Evolutionary conservation across 2,329 filamentous ascomycete species (phyloP), one percentile per base, ranked within the genome.

Genomic region (Aureobasidium mangrovei): DNA sequence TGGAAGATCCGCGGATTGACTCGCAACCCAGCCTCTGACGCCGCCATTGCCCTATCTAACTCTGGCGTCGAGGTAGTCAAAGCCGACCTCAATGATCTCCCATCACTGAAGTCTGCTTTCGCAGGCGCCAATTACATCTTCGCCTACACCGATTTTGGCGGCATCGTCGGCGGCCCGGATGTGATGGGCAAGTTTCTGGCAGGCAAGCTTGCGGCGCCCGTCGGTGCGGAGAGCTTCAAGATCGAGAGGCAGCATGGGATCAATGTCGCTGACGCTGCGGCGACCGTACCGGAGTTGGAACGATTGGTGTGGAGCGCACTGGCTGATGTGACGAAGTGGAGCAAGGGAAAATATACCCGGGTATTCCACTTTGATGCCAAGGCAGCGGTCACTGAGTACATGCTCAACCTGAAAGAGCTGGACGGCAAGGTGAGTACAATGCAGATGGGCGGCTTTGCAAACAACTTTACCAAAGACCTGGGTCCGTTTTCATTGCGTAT

Each of bases 211-310:
- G 10, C 33, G 9, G 8, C 52, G 4, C 54, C 56, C 7, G 36
- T 59, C 35, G 55, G 74, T 8, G 64, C 63, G 53, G 74, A 71
- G 56, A 74, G 74, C 0, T 77, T 75, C 57, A 68, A 77, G 0
- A 64, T 74, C 2, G 80, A 82, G 64, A 62, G 72, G 6, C 67
- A 67, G 10, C 74, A 81, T 52, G 78, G 79, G 0, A 74, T 71
- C 57, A 82, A 82, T 56, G 77, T 82, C 31, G 76, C 72, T 3
- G 74, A 80, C 57, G 79, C 77, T 0, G 79, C 78, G 0, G 75
- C 75, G 1, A 59, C 64, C 2, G 52, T 46, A 4, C 43, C 55
- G n/a, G 63, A 59, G 0, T 56, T 76, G 2, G 65, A 74, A 35
- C 58, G 69, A 3, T 65, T 76, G 7, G 56, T 77, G 1, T 61